phyloP scores from a whole-genome alignment of 2,329 filamentous ascomycete species.

The Apiospora rasikravindrae region DNA sequence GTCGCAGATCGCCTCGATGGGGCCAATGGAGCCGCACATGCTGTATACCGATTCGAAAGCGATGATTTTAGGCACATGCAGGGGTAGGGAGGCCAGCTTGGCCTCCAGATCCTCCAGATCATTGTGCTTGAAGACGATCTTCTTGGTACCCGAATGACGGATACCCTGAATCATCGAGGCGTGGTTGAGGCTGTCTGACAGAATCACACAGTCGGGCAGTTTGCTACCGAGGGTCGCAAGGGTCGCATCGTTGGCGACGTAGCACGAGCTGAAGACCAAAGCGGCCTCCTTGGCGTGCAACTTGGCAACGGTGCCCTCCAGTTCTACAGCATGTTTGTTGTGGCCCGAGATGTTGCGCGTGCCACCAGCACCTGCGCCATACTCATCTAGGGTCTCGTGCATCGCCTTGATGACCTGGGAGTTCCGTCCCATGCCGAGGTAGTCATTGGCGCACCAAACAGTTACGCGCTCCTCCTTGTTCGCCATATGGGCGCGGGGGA shows the following conservation, averaged over 20 bases:
- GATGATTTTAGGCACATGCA: conserved; percentile 92
- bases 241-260: conserved; percentile 97
- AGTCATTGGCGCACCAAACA: conserved; percentile 99
- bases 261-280: conserved; percentile 96
- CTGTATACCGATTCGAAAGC: conserved; percentile 99
- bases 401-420: conserved; percentile 84
- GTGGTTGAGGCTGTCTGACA: conserved; percentile 98
- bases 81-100: conserved; percentile 86
- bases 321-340: conserved; percentile 87
- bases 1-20: conserved; percentile 95
- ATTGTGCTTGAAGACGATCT: conserved; percentile 99
- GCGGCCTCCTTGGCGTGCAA: conserved; percentile 92
- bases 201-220: conserved; percentile 92
- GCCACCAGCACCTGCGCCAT: conserved; percentile 92
- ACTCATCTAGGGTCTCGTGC: conserved; percentile 93
- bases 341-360: conserved; percentile 98
- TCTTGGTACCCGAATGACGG: conserved; percentile 93
- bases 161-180: conserved; percentile 99
- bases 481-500: conserved; percentile 91
- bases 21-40: conserved; percentile 98
- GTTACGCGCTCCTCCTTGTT: conserved; percentile 84
- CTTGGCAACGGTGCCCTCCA: conserved; percentile 83
- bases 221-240: conserved; percentile 96
- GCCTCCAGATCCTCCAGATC: conserved; percentile 90
- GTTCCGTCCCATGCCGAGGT: conserved; percentile 97